These are phyloP conservation scores for Verbascum thapsus DNA, from an alignment of 257 asterid species.

Conservation along the genomic window DNA sequence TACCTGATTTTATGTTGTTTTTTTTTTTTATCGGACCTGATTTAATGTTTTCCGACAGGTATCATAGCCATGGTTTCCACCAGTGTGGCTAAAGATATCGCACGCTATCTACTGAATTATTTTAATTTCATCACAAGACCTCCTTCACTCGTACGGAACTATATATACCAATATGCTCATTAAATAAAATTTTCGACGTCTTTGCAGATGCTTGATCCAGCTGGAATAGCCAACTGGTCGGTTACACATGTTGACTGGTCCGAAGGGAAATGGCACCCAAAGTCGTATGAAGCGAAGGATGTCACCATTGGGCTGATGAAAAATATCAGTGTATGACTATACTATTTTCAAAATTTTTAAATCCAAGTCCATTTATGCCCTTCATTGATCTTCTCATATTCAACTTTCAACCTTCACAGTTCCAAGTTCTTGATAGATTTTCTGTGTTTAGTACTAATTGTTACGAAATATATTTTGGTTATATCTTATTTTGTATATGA, in stretches of 20 bases:
- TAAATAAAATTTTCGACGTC: background rate
- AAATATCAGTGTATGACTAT: conserved; percentile 69
- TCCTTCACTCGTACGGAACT: too few species aligned
- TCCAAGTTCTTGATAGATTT: background rate
- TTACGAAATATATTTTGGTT: too few species aligned
- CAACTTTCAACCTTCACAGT: background rate
- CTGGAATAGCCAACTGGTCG: conserved; percentile 87
- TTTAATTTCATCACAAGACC: too few species aligned
- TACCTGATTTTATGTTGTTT: too few species aligned
- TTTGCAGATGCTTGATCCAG: conserved; percentile 79
- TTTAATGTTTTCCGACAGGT: too few species aligned
- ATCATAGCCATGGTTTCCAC: too few species aligned
- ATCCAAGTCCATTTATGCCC: conserved; percentile 10
- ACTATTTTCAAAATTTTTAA: conserved; percentile 12
- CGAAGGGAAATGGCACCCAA: conserved; percentile 92
- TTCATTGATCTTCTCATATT: background rate
- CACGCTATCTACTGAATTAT: too few species aligned
- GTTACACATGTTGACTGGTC: conserved; percentile 93
- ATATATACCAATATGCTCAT: background rate
- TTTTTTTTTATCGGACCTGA: too few species aligned
- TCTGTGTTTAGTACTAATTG: too few species aligned
- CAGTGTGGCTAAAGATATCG: conserved; percentile 4
- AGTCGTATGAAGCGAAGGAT: conserved; percentile 68
- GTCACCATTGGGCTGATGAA: conserved; percentile 55
- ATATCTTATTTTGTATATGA: background rate